Evolutionary conservation across 768 basidiomycete genomes (phyloP), one percentile per base, ranked within the genome.

Genomic region (Leccinum rimulosum): DNA sequence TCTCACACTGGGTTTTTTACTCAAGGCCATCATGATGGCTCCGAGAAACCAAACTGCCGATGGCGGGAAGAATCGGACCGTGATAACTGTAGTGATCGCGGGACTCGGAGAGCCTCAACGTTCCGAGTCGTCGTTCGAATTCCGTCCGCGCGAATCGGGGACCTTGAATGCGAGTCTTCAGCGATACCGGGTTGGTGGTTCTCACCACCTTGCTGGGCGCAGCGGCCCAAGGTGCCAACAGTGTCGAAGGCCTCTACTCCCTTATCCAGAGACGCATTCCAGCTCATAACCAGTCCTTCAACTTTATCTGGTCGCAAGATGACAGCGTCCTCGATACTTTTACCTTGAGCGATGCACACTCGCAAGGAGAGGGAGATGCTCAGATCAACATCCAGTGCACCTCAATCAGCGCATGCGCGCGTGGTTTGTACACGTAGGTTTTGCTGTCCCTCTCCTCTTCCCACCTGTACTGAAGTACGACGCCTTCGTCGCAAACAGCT

Each of bases 331-430:
- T 43, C 10, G 10, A 43, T 1, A 43, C 43, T 10, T 43, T 43
- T 3, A 43, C n/a, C n/a, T 43, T 43, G 43, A 43, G 43, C 43
- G 43, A 77, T 43, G 59, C 56, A 2, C 38, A 48, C 22, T 2
- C 45, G 28, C 38, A 61, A 3, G 54, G 30, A 15, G 59, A 60
- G 6, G 67, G 66, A 36, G 45, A 43, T 12, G 3, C 60, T 2
- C 50, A 50, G 5, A 68, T 78, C 50, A 52, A 69, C 27, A 67
- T 78, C 12, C 57, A 72, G 28, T 77, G 76, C 55, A 74, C 70
- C 0, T 73, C 75, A 10, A 54, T 74, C 38, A 76, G 70, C 50
- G 76, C 74, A 35, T 43, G 15, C 10, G 43, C 43, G 10, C 43
- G n/a, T 10, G 43, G 43, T 43, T 19, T 43, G n/a, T 43, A 43